Percentiles rank a stretch among this genome's conserved stretches.
These are phyloP conservation scores for Cicer arietinum DNA, from an alignment of 306 rosid genomes.

Conservation along the genomic window DNA sequence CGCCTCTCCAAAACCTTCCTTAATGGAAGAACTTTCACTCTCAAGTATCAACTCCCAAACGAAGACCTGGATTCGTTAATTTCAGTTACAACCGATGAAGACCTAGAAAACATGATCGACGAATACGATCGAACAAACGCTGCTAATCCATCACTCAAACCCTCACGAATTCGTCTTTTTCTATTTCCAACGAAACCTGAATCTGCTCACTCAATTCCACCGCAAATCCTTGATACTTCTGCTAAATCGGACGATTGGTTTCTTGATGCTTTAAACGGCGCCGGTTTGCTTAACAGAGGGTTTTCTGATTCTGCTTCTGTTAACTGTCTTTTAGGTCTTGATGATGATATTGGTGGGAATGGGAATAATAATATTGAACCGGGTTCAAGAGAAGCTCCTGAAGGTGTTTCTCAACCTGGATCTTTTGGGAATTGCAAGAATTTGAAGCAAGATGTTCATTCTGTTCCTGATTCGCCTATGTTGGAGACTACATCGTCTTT, in stretches of 20 bases:
- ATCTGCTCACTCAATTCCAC: constrained; percentile 76
- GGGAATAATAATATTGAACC: constrained; percentile 52
- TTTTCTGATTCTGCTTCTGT: constrained; percentile 87
- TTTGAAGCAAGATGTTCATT: constrained; percentile 81
- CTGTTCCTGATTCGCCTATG: constrained; percentile 97
- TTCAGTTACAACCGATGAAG: constrained; percentile 91
- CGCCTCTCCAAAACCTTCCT: constrained; percentile 84
- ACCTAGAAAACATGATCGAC: constrained; percentile 94
- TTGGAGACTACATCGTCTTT: constrained; percentile 85
- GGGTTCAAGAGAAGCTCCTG: constrained; percentile 52
- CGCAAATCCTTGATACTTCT: constrained; percentile 68
- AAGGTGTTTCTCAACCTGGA: constrained; percentile 53
- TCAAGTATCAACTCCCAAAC: constrained; percentile 91
- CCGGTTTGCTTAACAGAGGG: constrained; percentile 72
- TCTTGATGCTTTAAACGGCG: constrained; percentile 68
- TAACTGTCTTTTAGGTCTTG: constrained; percentile 76
- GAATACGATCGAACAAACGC: constrained; percentile 86
- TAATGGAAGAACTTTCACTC: constrained; percentile 63
- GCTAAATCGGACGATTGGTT: constrained; percentile 87
- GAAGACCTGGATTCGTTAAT: constrained; percentile 93
- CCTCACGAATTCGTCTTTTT: constrained; percentile 80
- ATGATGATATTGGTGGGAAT: constrained; percentile 60
- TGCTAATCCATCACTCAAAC: constrained; percentile 55
- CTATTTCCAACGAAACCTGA: constrained; percentile 80
- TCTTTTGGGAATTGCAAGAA: constrained; percentile 67